A percentile compares a stretch with the other conserved stretches of the same genome.
Evolutionary conservation across 331 rosid genomes (phyloP).

Genomic region (Malus hybrid): DNA sequence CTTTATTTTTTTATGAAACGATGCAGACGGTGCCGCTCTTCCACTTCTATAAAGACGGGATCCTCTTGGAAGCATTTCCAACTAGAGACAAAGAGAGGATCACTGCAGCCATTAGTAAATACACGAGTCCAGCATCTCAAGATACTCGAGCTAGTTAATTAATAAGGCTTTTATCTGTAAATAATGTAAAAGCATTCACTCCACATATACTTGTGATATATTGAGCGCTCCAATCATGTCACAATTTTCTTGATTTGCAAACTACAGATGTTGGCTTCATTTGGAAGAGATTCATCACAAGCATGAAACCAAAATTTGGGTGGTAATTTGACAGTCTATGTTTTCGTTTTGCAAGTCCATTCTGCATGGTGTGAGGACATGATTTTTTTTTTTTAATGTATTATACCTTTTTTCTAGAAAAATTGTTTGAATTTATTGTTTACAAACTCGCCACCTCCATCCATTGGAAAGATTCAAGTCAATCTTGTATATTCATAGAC

Average conservation of each 20-base stretch:
- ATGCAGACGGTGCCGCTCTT: slow-evolving; percentile 94
- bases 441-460: no score
- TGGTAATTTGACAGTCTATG: no score
- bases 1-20: neutral
- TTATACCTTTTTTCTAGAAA: no score
- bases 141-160: neutral
- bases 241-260: neutral
- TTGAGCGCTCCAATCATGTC: neutral
- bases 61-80: slow-evolving; percentile 81
- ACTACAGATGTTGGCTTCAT: neutral
- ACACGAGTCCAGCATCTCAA: slow-evolving; percentile 44
- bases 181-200: neutral
- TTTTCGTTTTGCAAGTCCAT: no score
- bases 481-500: no score
- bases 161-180: neutral
- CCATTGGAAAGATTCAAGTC: no score
- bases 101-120: slow-evolving; percentile 62
- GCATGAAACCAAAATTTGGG: no score
- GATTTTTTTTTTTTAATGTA: no score
- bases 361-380: no score
- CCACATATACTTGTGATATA: neutral
- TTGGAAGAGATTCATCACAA: neutral
- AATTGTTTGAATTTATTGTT: no score
- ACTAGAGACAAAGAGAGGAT: slow-evolving; percentile 89
- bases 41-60: slow-evolving; percentile 87